Evolutionary conservation across 345 rosid genomes (phyloP), one percentile per base, ranked within the genome.

Genomic region (Hibiscus mutabilis): DNA sequence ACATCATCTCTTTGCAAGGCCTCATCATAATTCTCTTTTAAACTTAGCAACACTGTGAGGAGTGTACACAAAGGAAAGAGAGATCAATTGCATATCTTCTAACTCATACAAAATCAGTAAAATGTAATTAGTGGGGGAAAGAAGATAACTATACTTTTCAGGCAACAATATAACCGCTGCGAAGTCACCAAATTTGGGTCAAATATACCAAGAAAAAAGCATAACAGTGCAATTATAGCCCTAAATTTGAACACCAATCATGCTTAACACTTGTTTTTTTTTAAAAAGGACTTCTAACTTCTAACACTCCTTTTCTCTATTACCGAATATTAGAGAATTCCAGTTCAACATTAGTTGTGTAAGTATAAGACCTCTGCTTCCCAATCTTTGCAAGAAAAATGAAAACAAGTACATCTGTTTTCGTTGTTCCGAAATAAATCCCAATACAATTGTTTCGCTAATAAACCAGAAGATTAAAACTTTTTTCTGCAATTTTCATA

Each of bases 1-100:
- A 96, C 98, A 85, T 96, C 97, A 74, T 87, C 81, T 84, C 97
- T 88, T 60, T 74, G 82, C 59, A 91, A 76, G 74, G 98, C 98
- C 76, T 89, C 81, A 16, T 87, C 94, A 69, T 77, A 91, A 78
- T 78, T 87, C n/a, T 89, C 89, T 76, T 83, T 92, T 84, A 96
- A 84, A 77, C 91, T 87, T 72, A 72, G 10, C 65, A 96, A 77
- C 66, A 96, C 98, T 95, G 84, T 24, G 18, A 72, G 12, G 75
- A 10, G 52, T 58, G 47, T 16, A 69, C 5, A 71, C 10, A 78
- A 61, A 76, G 65, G 37, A 2, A 35, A 37, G 2, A 42, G 24
- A 33, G 24, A 37, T 37, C 19, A 70, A 49, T 47, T 47, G 21
- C 24, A 37, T 59, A 70, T 21, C 8, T 57, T 35, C 29, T 13